Conservation (phyloP, 2,329 filamentous ascomycete genomes). For the Exophiala lecanii-corni region DNA sequence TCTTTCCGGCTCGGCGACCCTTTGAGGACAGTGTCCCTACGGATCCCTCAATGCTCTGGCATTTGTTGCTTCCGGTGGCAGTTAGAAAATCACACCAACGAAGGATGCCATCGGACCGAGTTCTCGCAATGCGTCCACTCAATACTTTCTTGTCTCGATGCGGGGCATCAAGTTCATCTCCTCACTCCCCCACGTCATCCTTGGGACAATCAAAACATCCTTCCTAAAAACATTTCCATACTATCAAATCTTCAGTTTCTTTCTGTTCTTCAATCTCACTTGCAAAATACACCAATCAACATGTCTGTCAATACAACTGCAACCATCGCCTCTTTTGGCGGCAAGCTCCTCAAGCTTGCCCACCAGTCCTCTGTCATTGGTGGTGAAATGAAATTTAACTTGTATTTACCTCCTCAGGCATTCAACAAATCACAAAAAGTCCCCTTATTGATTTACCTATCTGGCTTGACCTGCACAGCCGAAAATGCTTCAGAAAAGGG, state of each 20-base stretch:
- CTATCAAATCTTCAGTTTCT: too few species aligned
- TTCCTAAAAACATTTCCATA: background rate
- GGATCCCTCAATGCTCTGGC: too few species aligned
- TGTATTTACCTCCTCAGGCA: conserved; percentile 79
- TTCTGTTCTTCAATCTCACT: background rate
- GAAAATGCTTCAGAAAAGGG: conserved; percentile 74
- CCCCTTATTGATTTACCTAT: conserved; percentile 87
- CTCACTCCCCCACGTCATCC: conserved; percentile 2
- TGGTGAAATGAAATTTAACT: conserved; percentile 87
- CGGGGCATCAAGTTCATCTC: background rate
- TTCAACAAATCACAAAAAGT: conserved; percentile 54
- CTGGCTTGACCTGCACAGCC: conserved; percentile 89
- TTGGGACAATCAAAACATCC: background rate
- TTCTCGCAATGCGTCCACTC: too few species aligned
- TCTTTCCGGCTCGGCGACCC: too few species aligned
- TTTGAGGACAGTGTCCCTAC: too few species aligned
- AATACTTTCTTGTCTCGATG: too few species aligned
- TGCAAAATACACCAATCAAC: conserved; percentile 25
- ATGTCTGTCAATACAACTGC: conserved; percentile 89
- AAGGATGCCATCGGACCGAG: too few species aligned
- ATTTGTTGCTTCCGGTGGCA: too few species aligned
- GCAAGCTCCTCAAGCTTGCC: conserved; percentile 88
- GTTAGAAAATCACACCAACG: too few species aligned
- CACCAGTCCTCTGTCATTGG: conserved; percentile 74
- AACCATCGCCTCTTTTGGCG: conserved; percentile 86